Evolutionary conservation across 805 yeast species (phyloP).

Genomic region (Wickerhamomyces subpelliculosus): DNA sequence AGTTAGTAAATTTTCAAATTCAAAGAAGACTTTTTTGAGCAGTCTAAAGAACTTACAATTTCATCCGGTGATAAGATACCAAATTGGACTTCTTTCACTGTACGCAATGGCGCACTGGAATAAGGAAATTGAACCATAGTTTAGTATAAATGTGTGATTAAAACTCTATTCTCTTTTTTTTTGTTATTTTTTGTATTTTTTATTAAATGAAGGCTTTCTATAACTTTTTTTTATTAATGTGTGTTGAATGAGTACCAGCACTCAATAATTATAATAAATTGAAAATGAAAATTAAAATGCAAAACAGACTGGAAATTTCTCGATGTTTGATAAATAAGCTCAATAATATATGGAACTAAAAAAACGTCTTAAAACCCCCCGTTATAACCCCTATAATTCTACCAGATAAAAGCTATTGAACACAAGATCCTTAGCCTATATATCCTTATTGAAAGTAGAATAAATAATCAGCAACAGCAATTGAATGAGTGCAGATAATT

Average conservation of each 20-base stretch:
- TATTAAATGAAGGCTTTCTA: not conserved
- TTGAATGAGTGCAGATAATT: constrained; percentile 12
- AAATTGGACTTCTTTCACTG: constrained; percentile 97
- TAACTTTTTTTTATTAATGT: not conserved
- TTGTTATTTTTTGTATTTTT: not conserved
- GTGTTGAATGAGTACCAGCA: not conserved
- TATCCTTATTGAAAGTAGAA: too few species aligned
- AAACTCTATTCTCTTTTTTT: not conserved
- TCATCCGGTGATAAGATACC: constrained; percentile 98
- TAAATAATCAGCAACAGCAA: constrained; percentile 9
- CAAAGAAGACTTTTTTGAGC: not conserved
- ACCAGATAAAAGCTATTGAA: too few species aligned
- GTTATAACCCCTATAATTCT: too few species aligned
- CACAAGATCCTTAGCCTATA: too few species aligned
- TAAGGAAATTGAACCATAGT: constrained; percentile 63
- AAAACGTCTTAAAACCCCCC: too few species aligned
- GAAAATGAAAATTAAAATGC: too few species aligned
- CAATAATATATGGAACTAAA: too few species aligned
- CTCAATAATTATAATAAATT: not conserved
- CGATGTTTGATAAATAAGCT: not conserved
- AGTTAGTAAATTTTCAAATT: constrained; percentile 13
- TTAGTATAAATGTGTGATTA: constrained; percentile 3
- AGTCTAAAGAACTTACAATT: constrained; percentile 38
- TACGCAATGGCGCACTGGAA: constrained; percentile 97
- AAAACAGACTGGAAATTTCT: too few species aligned